These are phyloP conservation scores for Recurvomyces mirabilis DNA, from an alignment of 495 filamentous ascomycete species.

Conservation along the genomic window DNA sequence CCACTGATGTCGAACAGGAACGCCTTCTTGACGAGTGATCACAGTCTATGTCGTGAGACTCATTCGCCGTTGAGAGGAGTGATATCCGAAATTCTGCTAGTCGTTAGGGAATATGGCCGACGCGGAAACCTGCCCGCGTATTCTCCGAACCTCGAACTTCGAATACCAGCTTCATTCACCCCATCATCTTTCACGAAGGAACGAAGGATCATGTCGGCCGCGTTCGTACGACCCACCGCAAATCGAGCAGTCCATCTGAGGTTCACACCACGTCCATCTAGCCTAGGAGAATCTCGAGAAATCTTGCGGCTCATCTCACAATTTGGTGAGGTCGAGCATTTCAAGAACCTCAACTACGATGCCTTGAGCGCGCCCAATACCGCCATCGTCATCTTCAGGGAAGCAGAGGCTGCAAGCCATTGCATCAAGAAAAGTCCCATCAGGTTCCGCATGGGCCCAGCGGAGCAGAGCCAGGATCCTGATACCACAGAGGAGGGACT, in stretches of 20 bases:
- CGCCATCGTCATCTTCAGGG: slow-evolving; percentile 33
- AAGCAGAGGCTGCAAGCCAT: slow-evolving; percentile 26
- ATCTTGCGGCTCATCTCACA: slow-evolving; percentile 60
- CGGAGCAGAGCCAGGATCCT: neutral
- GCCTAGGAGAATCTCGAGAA: slow-evolving; percentile 58
- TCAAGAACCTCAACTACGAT: slow-evolving; percentile 52
- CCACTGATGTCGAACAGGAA: too few relatives aligned
- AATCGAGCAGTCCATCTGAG: slow-evolving; percentile 45
- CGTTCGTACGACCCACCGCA: slow-evolving; percentile 12
- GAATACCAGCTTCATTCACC: too few relatives aligned
- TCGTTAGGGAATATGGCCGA: too few relatives aligned
- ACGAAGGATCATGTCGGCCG: neutral
- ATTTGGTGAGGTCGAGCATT: slow-evolving; percentile 67
- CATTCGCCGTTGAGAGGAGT: too few relatives aligned
- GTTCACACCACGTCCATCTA: slow-evolving; percentile 50
- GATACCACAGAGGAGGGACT: neutral
- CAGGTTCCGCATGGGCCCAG: slow-evolving; percentile 24
- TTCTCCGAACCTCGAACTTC: too few relatives aligned
- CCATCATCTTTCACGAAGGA: neutral
- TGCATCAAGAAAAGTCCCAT: slow-evolving; percentile 34
- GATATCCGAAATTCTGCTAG: too few relatives aligned
- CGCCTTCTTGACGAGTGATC: too few relatives aligned
- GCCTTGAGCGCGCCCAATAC: slow-evolving; percentile 28
- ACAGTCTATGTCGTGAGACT: too few relatives aligned
- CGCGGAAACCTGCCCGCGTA: too few relatives aligned